Conservation (phyloP, 2,329 filamentous ascomycete genomes). For the Colletotrichum brevisporum region DNA sequence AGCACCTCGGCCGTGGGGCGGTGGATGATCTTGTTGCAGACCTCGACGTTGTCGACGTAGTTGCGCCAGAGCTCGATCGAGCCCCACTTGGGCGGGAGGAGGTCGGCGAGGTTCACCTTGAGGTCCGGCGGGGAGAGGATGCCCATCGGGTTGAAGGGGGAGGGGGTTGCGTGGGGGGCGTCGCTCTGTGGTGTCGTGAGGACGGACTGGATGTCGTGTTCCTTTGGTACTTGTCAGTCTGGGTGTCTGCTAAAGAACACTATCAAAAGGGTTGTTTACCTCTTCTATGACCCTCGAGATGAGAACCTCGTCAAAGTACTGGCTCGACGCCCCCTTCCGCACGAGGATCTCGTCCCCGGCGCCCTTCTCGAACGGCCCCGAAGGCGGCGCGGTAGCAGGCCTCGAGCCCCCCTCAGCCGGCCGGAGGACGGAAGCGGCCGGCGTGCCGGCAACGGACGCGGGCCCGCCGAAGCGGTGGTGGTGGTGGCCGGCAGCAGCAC, state of each 20-base stretch:
- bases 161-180: constrained; percentile 17
- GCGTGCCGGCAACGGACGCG: background rate
- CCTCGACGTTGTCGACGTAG: constrained; percentile 48
- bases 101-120: constrained; percentile 34
- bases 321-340: constrained; percentile 49
- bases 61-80: constrained; percentile 50
- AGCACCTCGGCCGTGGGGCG: constrained; percentile 49
- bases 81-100: constrained; percentile 45
- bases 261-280: constrained; percentile 35
- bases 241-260: background rate
- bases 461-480: constrained; percentile 2
- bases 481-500: too few relatives aligned
- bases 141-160: constrained; percentile 51
- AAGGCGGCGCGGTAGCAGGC: background rate
- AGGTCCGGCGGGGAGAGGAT: constrained; percentile 48
- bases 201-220: constrained; percentile 42
- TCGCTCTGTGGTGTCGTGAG: constrained; percentile 38
- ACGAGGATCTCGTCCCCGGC: constrained; percentile 47
- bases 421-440: background rate
- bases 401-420: background rate
- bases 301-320: constrained; percentile 55
- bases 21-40: constrained; percentile 48
- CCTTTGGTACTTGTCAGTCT: constrained; percentile 37
- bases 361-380: constrained; percentile 2
- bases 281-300: constrained; percentile 53